Evolutionary conservation across 768 basidiomycete genomes (phyloP), one percentile per base, ranked within the genome.

Genomic region (Coprinellus aureogranulatus): DNA sequence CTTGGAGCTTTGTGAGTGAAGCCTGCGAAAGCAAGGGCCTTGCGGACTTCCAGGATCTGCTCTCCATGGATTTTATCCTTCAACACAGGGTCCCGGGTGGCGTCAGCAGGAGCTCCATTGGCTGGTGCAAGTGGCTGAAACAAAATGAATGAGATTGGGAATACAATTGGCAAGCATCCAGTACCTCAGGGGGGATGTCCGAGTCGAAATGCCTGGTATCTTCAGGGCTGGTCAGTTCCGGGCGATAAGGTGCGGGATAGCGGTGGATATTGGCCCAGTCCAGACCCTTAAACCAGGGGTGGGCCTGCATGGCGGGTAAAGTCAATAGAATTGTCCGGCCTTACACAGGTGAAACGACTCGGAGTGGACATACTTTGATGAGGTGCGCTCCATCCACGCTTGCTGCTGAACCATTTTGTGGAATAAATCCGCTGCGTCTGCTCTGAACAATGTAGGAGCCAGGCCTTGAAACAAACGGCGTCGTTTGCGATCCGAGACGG

Each of bases 181-280:
- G 67, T 74, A 93, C 94, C 85, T 95, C 92, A 37, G 89, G 77
- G 22, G 92, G 92, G 65, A 97, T 98, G 71, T 96, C 93, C 53
- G 89, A 85, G 71, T 98, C 95, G 62, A 99, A 98, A 72, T 99
- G 95, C 59, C 86, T 81, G 16, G 96, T 98, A 70, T 98, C 94
- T 65, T 89, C 91, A 26, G 90, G 88, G 61, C 84, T 77, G 28
- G 69, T 76, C 58, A 99, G 82, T 61, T 94, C 87, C 28, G 96
- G 97, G 59, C 83, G 85, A 78, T 95, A 98, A 16, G 95, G 95
- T 11, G 95, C 90, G 54, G 83, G 79, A 67, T 87, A 87, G 51
- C 80, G 80, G 70, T 94, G 93, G 37, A 98, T 88, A 65, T 89
- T 90, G 46, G 80, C 76, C 89, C 90, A 98, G 67, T 98, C 93